phyloP scores from a whole-genome alignment of 1,284 basidiomycete species.

The Heterobasidion occidentale region DNA sequence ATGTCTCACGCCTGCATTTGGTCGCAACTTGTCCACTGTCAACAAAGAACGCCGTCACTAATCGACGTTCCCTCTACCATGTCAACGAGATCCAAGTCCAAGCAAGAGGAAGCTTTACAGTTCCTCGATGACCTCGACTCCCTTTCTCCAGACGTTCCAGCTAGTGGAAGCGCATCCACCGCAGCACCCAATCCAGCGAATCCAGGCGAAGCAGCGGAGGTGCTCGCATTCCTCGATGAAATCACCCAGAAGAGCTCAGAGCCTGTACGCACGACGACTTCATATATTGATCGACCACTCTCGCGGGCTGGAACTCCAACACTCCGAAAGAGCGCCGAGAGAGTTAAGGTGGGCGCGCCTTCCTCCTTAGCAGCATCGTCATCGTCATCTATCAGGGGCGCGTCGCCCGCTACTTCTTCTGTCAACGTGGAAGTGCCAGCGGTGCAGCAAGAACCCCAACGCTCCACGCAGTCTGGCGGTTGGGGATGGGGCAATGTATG shows the following conservation, averaged over 20 bases:
- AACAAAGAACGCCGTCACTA: neutral
- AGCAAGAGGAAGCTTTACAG: conserved; percentile 82
- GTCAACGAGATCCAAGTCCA: conserved; percentile 52
- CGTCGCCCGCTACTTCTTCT: conserved; percentile 17
- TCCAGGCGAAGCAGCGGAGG: conserved; percentile 64
- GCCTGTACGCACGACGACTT: conserved; percentile 39
- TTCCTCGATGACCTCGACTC: conserved; percentile 89
- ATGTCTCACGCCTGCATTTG: neutral
- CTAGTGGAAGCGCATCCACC: conserved; percentile 15
- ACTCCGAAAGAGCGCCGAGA: conserved; percentile 68
- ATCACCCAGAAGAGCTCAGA: conserved; percentile 86
- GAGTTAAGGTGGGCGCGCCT: conserved; percentile 56
- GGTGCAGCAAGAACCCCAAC: conserved; percentile 13
- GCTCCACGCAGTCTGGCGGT: conserved; percentile 21
- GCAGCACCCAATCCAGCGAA: conserved; percentile 18
- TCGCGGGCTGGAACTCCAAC: conserved; percentile 68
- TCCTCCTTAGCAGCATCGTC: conserved; percentile 29
- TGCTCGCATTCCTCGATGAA: conserved; percentile 90
- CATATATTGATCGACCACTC: conserved; percentile 43
- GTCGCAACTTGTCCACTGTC: neutral
- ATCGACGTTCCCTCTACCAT: neutral
- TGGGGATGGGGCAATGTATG: conserved; percentile 87
- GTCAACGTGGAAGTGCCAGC: conserved; percentile 11
- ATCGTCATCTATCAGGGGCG: conserved; percentile 25
- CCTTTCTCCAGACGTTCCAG: conserved; percentile 34